These are phyloP conservation scores for Oryza australiensis DNA, from an alignment of 176 grass and related monocot species.

Conservation along the genomic window DNA sequence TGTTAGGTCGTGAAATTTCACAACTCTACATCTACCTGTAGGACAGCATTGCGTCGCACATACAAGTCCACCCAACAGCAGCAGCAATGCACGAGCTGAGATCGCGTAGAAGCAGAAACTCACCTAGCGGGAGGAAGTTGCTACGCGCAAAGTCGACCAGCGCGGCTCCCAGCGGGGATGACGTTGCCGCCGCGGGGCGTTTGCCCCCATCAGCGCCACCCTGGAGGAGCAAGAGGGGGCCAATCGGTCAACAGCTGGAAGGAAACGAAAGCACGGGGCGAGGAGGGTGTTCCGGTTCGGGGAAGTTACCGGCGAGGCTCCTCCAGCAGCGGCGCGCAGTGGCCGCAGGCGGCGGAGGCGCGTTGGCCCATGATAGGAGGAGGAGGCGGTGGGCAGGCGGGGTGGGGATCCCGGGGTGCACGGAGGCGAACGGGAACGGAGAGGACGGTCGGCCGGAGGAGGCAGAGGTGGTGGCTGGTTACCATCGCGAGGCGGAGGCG, in stretches of 20 bases:
- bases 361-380: not conserved
- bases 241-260: not conserved
- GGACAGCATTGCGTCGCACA: not conserved
- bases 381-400: not conserved
- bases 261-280: not conserved
- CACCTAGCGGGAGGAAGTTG: conserved; percentile 96
- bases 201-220: conserved; percentile 45
- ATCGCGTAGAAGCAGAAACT: conserved; percentile 11
- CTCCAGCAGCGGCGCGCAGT: conserved; percentile 28
- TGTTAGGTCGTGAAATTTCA: not conserved
- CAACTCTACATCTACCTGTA: not conserved
- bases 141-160: conserved; percentile 49
- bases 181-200: not conserved
- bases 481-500: conserved; percentile 29
- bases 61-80: not conserved
- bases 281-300: not conserved
- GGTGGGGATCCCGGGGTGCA: not conserved
- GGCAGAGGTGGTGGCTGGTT: conserved; percentile 36
- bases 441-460: conserved; percentile 18
- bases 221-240: conserved; percentile 41
- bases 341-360: conserved; percentile 25
- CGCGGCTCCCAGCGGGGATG: conserved; percentile 30
- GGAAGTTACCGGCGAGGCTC: conserved; percentile 32
- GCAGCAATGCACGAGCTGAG: not conserved
- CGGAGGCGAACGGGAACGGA: not conserved